Base-by-base conservation (phyloP, 805 yeast species). In the Nakazawaea siamensis region DNA sequence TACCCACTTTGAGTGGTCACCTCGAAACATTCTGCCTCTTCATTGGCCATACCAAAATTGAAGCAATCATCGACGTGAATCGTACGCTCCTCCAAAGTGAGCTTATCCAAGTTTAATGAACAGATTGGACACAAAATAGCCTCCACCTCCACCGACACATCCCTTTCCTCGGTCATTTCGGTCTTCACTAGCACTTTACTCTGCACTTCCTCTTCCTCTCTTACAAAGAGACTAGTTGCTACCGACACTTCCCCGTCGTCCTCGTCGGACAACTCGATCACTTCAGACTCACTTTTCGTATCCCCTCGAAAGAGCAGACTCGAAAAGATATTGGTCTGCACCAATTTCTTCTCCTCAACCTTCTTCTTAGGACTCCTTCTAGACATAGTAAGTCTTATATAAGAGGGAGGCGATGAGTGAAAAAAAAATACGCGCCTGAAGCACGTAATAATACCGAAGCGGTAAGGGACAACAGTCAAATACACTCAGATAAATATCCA, bases 1-100 rank as follows among this genome's bases (percentile, higher is more conserved):
- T 48, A 43, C 23, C 37, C 43, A 15, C 39, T 35, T 31, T 44
- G 43, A 12, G 49, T 44, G 21, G 45, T 46, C 29, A 49, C 38
- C n/a, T 45, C 35, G 18, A 28, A 24, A 8, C 31, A 27, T 13
- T 25, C 29, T 18, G 31, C 23, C 18, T 18, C 20, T n/a, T 2
- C 24, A 18, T 4, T 5, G 14, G 16, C 24, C 11, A 35, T 29
- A 27, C 47, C 37, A 16, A 50, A 31, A 26, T 45, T 55, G 3
- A 73, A 48, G 43, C 86, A 78, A 21, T 57, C 53, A 37, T 74
- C 76, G 13, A 77, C 80, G 47, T 78, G 86, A 3, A 57, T 50
- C 7, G 62, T 65, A 27, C 81, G 54, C 18, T 60, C 63, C 21
- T 59, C 60, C 5, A 75, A 40, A 3, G 57, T 47, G 14, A 70